A percentile compares a stretch with the other conserved stretches of the same genome.
Conservation (phyloP, 495 filamentous ascomycete genomes). For the Aspergillus panamensis region DNA sequence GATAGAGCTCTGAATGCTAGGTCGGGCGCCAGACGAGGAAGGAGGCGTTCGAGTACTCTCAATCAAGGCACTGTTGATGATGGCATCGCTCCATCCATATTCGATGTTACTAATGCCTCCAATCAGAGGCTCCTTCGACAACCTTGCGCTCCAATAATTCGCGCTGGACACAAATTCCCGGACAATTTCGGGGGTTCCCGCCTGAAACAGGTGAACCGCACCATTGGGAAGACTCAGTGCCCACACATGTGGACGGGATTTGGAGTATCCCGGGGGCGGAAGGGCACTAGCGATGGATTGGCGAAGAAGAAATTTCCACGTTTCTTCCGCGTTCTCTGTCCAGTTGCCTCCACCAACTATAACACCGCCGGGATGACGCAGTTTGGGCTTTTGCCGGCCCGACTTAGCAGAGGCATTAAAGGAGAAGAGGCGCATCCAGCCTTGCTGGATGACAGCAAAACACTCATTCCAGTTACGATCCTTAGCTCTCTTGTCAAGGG, state of each 20-base stretch:
- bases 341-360: constrained; percentile 94
- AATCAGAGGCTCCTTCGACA: constrained; percentile 87
- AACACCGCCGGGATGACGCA: constrained; percentile 51
- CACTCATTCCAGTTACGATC: constrained; percentile 91
- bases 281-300: constrained; percentile 90
- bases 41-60: constrained; percentile 47
- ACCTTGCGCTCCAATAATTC: constrained; percentile 95
- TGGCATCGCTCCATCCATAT: constrained; percentile 91
- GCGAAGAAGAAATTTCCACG: constrained; percentile 81
- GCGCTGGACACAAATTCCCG: constrained; percentile 90
- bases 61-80: constrained; percentile 73
- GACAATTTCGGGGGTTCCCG: constrained; percentile 91
- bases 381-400: constrained; percentile 64
- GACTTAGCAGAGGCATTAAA: constrained; percentile 75
- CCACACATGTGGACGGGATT: constrained; percentile 88
- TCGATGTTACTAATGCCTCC: constrained; percentile 96
- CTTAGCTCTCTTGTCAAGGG: constrained; percentile 83
- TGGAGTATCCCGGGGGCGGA: constrained; percentile 89
- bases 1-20: constrained; percentile 68
- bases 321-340: constrained; percentile 87
- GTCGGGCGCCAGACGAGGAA: constrained; percentile 44
- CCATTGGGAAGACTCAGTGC: constrained; percentile 88
- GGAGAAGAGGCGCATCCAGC: constrained; percentile 92
- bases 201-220: constrained; percentile 95
- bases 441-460: constrained; percentile 97